phyloP scores from a whole-genome alignment of 208 protist species.

The Acanthamoeba lugdunensis region DNA sequence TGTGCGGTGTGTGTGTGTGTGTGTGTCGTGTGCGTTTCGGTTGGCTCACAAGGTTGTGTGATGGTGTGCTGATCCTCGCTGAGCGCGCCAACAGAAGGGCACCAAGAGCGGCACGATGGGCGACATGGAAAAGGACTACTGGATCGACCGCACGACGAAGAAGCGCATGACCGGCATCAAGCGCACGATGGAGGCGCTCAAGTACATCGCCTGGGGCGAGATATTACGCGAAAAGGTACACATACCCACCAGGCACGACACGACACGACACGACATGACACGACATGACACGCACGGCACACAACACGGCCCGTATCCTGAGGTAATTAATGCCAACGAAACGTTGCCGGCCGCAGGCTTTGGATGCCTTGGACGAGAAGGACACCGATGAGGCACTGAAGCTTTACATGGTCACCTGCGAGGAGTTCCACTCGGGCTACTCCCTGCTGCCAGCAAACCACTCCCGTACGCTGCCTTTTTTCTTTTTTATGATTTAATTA shows the following conservation, averaged over 20 bases:
- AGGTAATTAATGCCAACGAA: too few species aligned
- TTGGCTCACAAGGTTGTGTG: too few species aligned
- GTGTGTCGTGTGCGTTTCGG: too few species aligned
- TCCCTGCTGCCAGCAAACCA: not conserved
- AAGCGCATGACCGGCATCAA: constrained; percentile 32
- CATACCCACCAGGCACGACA: too few species aligned
- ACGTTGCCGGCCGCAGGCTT: not conserved
- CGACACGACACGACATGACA: too few species aligned
- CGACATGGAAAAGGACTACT: constrained; percentile 31
- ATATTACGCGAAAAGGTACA: not conserved
- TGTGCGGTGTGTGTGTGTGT: not conserved
- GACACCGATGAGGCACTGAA: not conserved
- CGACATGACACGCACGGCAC: too few species aligned
- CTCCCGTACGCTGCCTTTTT: not conserved
- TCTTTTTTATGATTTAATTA: too few species aligned
- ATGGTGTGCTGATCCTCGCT: too few species aligned
- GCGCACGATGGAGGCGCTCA: constrained; percentile 9
- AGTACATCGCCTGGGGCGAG: constrained; percentile 29
- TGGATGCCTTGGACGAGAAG: not conserved
- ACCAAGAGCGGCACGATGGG: not conserved
- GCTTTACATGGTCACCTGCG: not conserved
- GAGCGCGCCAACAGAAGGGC: not conserved
- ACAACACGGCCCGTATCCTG: too few species aligned
- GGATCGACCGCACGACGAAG: not conserved
- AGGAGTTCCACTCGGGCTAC: constrained; percentile 33